Evolutionary conservation across 2,329 filamentous ascomycete genomes (phyloP).

Genomic region (Trichoderma koningiopsis): DNA sequence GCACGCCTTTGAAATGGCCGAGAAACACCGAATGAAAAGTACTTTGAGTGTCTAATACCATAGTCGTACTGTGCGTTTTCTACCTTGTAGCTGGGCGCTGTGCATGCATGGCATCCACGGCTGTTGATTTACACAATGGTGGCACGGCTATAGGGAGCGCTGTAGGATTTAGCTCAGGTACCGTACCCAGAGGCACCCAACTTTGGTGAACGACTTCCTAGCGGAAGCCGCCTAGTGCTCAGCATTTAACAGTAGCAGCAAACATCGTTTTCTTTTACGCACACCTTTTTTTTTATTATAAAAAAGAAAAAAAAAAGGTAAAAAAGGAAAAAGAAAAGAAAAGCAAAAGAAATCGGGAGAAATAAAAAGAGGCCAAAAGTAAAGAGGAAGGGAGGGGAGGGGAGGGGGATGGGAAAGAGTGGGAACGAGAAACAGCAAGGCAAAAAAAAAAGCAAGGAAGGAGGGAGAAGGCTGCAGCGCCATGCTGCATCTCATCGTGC

Average conservation of each 20-base stretch:
- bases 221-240: not conserved
- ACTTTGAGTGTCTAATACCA: not conserved
- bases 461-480: not conserved
- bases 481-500: not conserved
- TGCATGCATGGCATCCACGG: not conserved
- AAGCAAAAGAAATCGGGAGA: not conserved
- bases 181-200: not conserved
- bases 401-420: not conserved
- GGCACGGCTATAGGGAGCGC: not conserved
- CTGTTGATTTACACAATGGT: not conserved
- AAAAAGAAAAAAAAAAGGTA: not conserved
- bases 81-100: not conserved
- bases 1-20: not conserved
- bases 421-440: not conserved
- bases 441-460: not conserved
- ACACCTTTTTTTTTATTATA: no score
- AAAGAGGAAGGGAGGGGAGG: not conserved
- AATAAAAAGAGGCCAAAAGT: not conserved
- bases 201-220: not conserved
- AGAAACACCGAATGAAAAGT: not conserved
- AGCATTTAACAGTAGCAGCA: not conserved
- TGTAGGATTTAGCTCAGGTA: not conserved
- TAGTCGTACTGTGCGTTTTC: conserved; percentile 1
- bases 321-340: not conserved
- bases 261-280: not conserved